Conservation (phyloP, 2,329 filamentous ascomycete genomes). For the Magnaporthiopsis incrustans region DNA sequence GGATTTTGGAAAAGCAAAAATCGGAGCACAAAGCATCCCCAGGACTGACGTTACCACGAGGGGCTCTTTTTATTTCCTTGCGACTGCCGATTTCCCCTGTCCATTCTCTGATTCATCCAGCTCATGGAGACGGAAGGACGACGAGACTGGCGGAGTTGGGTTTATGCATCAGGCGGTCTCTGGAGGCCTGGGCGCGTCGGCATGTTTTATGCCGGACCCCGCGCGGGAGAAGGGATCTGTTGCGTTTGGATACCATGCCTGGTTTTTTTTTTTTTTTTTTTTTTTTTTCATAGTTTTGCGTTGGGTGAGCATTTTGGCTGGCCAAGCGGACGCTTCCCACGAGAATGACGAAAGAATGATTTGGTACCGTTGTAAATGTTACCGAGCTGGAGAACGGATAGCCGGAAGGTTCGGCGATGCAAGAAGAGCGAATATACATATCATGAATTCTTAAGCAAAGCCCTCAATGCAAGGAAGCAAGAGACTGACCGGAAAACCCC, state of each 20-base stretch:
- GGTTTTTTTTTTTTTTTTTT: too few species aligned
- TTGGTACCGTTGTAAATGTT: too few species aligned
- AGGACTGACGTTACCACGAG: not conserved
- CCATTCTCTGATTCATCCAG: not conserved
- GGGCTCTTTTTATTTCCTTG: conserved; percentile 1
- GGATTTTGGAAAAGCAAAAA: not conserved
- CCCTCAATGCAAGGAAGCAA: not conserved
- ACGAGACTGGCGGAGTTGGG: not conserved
- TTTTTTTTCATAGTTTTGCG: too few species aligned
- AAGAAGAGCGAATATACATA: not conserved
- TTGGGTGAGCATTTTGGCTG: not conserved
- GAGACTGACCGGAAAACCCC: not conserved
- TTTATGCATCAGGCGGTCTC: conserved; percentile 3
- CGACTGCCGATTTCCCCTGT: not conserved
- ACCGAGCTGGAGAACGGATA: too few species aligned
- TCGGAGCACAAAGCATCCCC: not conserved
- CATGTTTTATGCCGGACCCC: not conserved
- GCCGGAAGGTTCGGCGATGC: not conserved
- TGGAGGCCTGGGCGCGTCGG: too few species aligned
- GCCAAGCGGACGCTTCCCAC: not conserved
- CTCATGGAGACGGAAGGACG: not conserved
- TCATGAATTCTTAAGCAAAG: not conserved
- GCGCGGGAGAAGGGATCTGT: not conserved
- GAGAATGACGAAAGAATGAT: not conserved
- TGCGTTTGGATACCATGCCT: not conserved